phyloP scores from a whole-genome alignment of 83 land plant species.

The Picea abies region DNA sequence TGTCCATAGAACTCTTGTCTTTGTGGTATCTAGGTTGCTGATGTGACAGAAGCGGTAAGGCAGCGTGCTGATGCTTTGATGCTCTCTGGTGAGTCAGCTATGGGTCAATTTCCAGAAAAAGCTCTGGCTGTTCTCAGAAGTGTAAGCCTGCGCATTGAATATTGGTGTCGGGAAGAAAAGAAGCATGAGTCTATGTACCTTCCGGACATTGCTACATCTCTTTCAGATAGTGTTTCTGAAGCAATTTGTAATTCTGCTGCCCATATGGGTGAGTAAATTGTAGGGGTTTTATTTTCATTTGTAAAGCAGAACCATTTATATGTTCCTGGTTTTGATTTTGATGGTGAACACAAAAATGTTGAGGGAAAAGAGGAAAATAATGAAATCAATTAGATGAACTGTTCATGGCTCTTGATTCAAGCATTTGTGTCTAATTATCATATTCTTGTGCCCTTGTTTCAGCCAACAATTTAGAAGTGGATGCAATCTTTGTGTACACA shows the following conservation, averaged over 20 bases:
- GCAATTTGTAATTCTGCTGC: constrained; percentile 74
- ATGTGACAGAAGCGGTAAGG: constrained; percentile 79
- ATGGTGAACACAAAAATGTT: neutral
- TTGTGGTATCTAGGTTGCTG: constrained; percentile 54
- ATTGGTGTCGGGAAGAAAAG: constrained; percentile 66
- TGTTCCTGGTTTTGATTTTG: neutral
- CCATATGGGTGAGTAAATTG: constrained; percentile 63
- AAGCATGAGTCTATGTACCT: constrained; percentile 27
- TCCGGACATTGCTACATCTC: constrained; percentile 45
- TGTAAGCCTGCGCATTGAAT: constrained; percentile 73
- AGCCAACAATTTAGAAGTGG: constrained; percentile 80
- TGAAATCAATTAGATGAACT: neutral
- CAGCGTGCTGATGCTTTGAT: constrained; percentile 88
- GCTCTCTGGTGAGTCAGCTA: constrained; percentile 94
- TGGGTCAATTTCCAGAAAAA: constrained; percentile 74
- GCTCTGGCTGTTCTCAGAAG: constrained; percentile 67
- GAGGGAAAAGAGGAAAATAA: neutral
- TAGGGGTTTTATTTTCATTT: neutral
- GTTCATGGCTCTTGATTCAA: neutral
- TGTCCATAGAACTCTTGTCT: no score
- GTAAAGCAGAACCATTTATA: neutral
- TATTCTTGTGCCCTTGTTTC: constrained; percentile 15
- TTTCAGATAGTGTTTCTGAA: constrained; percentile 64
- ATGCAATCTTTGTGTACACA: constrained; percentile 86
- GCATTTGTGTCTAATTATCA: neutral